Conservation (phyloP, 495 filamentous ascomycete genomes). For the Xylaria scruposa region DNA sequence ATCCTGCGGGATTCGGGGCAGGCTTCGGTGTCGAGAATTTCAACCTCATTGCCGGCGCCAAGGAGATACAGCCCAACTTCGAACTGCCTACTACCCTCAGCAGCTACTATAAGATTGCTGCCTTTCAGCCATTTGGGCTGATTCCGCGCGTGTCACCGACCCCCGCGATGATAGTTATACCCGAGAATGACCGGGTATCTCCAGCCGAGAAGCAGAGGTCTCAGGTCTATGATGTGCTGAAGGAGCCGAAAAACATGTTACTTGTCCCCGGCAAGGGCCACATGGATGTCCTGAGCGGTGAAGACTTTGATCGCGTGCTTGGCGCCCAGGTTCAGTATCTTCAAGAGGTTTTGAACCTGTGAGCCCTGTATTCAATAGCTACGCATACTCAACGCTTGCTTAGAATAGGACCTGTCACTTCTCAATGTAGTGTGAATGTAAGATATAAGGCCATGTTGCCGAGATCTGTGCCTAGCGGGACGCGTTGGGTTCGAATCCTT, state of each 20-base stretch:
- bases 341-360: neutral
- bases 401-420: neutral
- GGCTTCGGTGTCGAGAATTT: constrained; percentile 21
- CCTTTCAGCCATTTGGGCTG: constrained; percentile 36
- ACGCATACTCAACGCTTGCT: neutral
- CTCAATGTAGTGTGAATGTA: neutral
- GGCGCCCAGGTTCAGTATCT: constrained; percentile 1
- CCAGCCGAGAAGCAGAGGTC: constrained; percentile 31
- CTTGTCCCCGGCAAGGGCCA: constrained; percentile 37
- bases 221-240: constrained; percentile 15
- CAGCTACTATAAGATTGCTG: constrained; percentile 30
- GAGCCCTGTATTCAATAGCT: neutral
- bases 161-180: constrained; percentile 42
- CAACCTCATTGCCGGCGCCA: neutral
- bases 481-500: neutral
- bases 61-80: neutral
- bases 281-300: constrained; percentile 32
- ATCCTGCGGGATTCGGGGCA: constrained; percentile 39
- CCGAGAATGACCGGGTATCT: constrained; percentile 37
- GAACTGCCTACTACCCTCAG: constrained; percentile 27
- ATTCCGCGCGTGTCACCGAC: constrained; percentile 38
- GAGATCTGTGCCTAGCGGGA: neutral
- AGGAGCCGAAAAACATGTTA: constrained; percentile 28
- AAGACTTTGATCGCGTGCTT: constrained; percentile 16
- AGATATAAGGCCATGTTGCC: neutral